Conservation (phyloP, 2,329 filamentous ascomycete genomes). For the Magnaporthiopsis incrustans region DNA sequence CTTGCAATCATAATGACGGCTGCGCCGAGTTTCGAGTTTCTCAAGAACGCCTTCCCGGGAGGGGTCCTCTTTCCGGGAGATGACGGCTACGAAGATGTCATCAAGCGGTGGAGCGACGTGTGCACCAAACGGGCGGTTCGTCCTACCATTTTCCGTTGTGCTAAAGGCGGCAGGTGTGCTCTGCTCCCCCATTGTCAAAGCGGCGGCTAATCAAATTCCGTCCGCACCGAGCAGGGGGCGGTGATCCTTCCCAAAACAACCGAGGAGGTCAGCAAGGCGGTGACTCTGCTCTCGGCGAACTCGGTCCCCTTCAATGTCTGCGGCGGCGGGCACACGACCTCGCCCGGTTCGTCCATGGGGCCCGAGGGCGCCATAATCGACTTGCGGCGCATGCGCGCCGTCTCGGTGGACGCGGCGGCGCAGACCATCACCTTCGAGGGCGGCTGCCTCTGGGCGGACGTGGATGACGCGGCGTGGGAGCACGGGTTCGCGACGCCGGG, state of each 20-base stretch:
- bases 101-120: conserved; percentile 1
- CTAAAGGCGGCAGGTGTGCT: too few species aligned
- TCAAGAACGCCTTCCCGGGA: background rate
- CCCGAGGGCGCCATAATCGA: conserved; percentile 48
- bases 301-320: conserved; percentile 42
- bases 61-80: background rate
- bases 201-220: background rate
- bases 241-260: conserved; percentile 33
- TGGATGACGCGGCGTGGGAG: conserved; percentile 41
- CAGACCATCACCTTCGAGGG: conserved; percentile 41
- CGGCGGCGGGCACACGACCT: conserved; percentile 49
- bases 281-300: conserved; percentile 35
- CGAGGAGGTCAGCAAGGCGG: conserved; percentile 30
- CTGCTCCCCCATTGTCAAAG: too few species aligned
- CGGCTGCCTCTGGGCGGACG: conserved; percentile 44
- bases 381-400: conserved; percentile 39
- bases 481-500: conserved; percentile 50
- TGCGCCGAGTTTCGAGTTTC: background rate
- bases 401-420: conserved; percentile 36
- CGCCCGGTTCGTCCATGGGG: conserved; percentile 36
- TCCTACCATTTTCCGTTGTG: background rate
- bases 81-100: conserved; percentile 1
- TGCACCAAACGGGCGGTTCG: conserved; percentile 1
- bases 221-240: conserved; percentile 7
- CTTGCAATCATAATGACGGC: background rate